Evolutionary conservation across 768 basidiomycete species (phyloP).

Genomic region (Suillus weaverae): DNA sequence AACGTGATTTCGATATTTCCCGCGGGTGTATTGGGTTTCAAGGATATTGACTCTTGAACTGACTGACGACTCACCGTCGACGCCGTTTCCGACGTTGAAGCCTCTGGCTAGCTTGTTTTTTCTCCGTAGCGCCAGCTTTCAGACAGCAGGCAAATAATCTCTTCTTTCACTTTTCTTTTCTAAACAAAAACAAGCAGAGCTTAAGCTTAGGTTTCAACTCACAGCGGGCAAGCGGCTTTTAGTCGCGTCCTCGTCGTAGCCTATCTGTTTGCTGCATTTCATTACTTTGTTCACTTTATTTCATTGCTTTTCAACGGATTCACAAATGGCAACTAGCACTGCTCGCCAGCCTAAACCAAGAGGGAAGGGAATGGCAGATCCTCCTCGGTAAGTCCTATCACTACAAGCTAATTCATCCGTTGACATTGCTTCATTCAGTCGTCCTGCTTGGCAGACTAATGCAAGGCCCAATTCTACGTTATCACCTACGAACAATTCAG

Average conservation of each 20-base stretch:
- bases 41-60: slow-evolving; percentile 32
- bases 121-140: slow-evolving; percentile 24
- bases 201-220: slow-evolving; percentile 7
- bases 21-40: slow-evolving; percentile 32
- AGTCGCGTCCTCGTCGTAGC: slow-evolving; percentile 32
- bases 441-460: slow-evolving; percentile 59
- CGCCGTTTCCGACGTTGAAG: slow-evolving; percentile 6
- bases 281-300: slow-evolving; percentile 29
- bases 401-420: slow-evolving; percentile 12
- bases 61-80: slow-evolving; percentile 16
- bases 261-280: slow-evolving; percentile 37
- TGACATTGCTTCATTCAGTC: slow-evolving; percentile 29
- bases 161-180: slow-evolving; percentile 16
- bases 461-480: slow-evolving; percentile 71
- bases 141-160: slow-evolving; percentile 18
- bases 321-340: slow-evolving; percentile 56
- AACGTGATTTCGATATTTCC: slow-evolving; percentile 20
- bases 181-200: slow-evolving; percentile 19
- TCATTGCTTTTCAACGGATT: slow-evolving; percentile 30
- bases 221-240: slow-evolving; percentile 22
- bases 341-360: slow-evolving; percentile 63
- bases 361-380: slow-evolving; percentile 63
- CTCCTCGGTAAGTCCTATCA: slow-evolving; percentile 47
- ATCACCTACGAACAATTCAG: slow-evolving; percentile 46
- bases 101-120: slow-evolving; percentile 19